Conservation (phyloP, 164 flowering plant species). For the grape (Vitis vinifera) region DNA sequence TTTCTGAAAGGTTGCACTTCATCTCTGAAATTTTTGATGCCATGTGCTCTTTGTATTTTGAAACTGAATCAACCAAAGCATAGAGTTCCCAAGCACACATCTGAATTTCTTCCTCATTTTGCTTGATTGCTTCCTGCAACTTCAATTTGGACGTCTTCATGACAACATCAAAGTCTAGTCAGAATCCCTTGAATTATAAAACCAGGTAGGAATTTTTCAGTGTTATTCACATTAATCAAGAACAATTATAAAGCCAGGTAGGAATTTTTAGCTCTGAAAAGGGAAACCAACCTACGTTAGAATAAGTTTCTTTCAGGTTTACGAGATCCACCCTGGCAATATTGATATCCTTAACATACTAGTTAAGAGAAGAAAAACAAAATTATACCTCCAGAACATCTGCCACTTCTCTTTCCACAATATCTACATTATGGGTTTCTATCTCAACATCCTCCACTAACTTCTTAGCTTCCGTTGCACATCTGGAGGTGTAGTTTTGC, state of each 20-base stretch:
- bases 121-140: constrained; percentile 49
- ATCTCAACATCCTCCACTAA: constrained; percentile 45
- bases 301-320: too few relatives aligned
- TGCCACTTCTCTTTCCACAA: constrained; percentile 56
- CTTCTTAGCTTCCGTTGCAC: constrained; percentile 52
- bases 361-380: neutral
- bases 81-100: constrained; percentile 58
- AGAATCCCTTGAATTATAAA: neutral
- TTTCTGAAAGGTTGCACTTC: constrained; percentile 44
- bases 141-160: constrained; percentile 45
- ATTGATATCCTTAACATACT: neutral
- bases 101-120: constrained; percentile 62
- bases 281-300: too few relatives aligned
- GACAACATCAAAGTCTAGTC: constrained; percentile 4
- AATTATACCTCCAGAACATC: constrained; percentile 53
- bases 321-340: too few relatives aligned
- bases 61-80: constrained; percentile 56
- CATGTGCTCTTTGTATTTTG: constrained; percentile 64
- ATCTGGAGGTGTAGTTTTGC: constrained; percentile 44
- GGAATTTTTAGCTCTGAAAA: too few relatives aligned
- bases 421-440: constrained; percentile 42
- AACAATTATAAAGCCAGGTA: too few relatives aligned
- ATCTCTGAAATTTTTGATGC: constrained; percentile 50
- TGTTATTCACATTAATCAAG: neutral
- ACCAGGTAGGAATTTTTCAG: too few relatives aligned